Conservation (phyloP, 164 flowering plant species). For the Saururus chinensis region DNA sequence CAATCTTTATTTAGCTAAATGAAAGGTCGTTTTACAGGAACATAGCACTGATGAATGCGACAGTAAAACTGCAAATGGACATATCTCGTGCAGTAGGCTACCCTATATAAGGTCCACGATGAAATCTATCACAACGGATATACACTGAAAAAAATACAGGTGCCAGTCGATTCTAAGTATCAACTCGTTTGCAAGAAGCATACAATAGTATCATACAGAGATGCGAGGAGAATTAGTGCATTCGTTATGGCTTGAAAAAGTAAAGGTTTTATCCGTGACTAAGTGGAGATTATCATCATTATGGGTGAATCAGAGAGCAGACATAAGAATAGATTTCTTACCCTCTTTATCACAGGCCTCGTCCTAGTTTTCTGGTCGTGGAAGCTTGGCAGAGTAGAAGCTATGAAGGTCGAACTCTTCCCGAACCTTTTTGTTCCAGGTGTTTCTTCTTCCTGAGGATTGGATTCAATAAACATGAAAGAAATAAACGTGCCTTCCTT, state of each 20-base stretch:
- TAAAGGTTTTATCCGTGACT: no score
- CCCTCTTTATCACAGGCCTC: constrained; percentile 14
- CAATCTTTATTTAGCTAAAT: neutral
- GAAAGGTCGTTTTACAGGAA: neutral
- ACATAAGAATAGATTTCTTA: neutral
- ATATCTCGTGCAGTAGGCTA: neutral
- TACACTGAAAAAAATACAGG: no score
- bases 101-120: no score
- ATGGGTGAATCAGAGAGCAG: neutral
- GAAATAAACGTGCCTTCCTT: neutral
- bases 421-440: neutral
- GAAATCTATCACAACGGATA: no score
- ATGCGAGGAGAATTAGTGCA: no score
- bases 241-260: no score
- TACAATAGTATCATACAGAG: no score
- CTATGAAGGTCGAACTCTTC: constrained; percentile 11
- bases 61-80: neutral
- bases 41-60: neutral
- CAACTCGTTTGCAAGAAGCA: no score
- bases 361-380: constrained; percentile 3
- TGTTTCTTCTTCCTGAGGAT: constrained; percentile 3
- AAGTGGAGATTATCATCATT: neutral
- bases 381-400: constrained; percentile 18
- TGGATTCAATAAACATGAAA: neutral
- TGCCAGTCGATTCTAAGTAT: no score